Base-by-base conservation (phyloP, 2,329 filamentous ascomycete species). In the Fusarium clavum region DNA sequence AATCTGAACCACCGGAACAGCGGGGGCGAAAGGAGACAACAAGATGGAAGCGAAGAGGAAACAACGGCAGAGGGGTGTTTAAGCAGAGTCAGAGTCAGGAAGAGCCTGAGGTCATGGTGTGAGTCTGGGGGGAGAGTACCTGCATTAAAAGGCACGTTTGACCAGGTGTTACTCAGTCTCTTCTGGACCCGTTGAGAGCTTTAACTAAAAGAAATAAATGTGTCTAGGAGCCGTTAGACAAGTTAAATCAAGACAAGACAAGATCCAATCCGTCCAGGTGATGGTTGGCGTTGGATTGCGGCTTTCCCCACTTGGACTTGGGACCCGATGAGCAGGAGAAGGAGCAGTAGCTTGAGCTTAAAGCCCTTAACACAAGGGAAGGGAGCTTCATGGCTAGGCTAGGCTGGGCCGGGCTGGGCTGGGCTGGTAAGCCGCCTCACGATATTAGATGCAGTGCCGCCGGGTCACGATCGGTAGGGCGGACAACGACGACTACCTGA, bases 141-240 rank as follows among this genome's bases (percentile, higher is more conserved):
- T 76, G 73, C 74, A 75, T 72, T 73, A 75, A 76, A 76, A 75
- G 73, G 73, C 66, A 73, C 60, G 58, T 66, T 55, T 55, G 67
- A 55, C 66, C 60, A 63, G 61, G 65, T 53, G 32, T 41, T 56
- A 47, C 58, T 40, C 43, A 57, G 47, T 52, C 68, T 61, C 45
- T 65, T 65, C 62, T 56, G 62, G 59, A 55, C 32, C 69, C 63
- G 47, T 64, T 64, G 41, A 66, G 49, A 64, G 56, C 59, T 67
- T 64, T 57, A 65, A 69, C 67, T 69, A 61, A 41, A 64, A 62
- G 57, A 54, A 49, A 60, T 38, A 38, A 38, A 38, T 38, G 34
- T 65, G 53, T 65, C 62, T 48, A 60, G 61, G 52, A 62, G 60
- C 58, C 58, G 58, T 72, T 72, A 49, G 58, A 64, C 51, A 64